These are phyloP conservation scores for Nicotiana sylvestris DNA, from an alignment of 257 asterid species.

Conservation along the genomic window DNA sequence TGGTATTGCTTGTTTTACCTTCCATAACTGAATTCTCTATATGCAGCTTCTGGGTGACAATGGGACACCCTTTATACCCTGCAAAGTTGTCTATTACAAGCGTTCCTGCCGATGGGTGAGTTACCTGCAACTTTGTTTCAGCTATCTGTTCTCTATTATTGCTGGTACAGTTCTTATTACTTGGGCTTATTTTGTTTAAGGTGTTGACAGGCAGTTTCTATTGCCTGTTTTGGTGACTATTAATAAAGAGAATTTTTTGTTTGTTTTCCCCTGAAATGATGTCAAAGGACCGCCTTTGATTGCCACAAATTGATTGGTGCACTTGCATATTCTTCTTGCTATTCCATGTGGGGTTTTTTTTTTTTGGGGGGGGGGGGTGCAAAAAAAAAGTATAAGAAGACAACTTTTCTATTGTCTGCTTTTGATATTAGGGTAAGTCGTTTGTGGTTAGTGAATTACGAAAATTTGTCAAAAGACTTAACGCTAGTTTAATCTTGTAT, in stretches of 20 bases:
- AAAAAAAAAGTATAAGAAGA: no score
- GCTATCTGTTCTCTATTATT: neutral
- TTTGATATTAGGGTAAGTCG: neutral
- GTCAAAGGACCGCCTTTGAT: neutral
- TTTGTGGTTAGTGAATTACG: neutral
- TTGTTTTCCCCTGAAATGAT: neutral
- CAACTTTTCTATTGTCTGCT: neutral
- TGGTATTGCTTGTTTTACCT: neutral
- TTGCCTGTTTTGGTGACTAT: neutral
- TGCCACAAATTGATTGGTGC: neutral
- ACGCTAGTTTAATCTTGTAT: neutral
- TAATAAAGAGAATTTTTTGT: neutral
- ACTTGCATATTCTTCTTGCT: neutral
- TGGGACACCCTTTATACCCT: constrained; percentile 64
- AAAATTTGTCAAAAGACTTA: neutral
- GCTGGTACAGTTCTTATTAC: neutral
- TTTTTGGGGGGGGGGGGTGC: no score
- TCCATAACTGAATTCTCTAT: constrained; percentile 10
- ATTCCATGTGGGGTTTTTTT: neutral
- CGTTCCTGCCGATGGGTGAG: constrained; percentile 88
- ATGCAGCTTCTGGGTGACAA: constrained; percentile 81
- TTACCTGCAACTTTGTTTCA: neutral
- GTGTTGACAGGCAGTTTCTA: neutral
- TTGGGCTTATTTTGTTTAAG: neutral
- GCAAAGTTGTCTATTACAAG: constrained; percentile 63